phyloP scores from a whole-genome alignment of 352 stramenopile species.

The Pythium aristosporum region DNA sequence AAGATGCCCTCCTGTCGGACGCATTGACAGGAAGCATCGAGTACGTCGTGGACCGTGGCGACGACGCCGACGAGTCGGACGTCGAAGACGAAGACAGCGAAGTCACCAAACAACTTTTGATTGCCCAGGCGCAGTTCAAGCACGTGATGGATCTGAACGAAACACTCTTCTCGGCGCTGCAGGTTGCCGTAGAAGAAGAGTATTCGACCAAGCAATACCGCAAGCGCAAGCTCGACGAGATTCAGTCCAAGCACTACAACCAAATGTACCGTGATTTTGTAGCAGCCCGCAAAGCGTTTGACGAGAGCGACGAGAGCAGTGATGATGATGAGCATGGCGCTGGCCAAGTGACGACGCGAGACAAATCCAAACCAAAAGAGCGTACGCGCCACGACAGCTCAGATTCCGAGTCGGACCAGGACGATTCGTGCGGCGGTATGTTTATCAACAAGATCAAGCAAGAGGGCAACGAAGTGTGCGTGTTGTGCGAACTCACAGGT shows the following conservation, averaged over 20 bases:
- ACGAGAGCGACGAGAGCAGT: constrained; percentile 49
- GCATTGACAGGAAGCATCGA: constrained; percentile 39
- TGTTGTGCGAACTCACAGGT: constrained; percentile 71
- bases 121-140: constrained; percentile 49
- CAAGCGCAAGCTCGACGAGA: constrained; percentile 42
- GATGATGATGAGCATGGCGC: constrained; percentile 27
- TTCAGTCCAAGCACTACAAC: constrained; percentile 62
- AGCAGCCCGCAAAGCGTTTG: constrained; percentile 40
- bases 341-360: background rate
- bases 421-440: constrained; percentile 64
- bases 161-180: constrained; percentile 35
- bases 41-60: constrained; percentile 37
- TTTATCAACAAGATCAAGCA: constrained; percentile 82
- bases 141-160: constrained; percentile 45
- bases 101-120: constrained; percentile 49
- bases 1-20: constrained; percentile 39
- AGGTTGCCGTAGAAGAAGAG: constrained; percentile 41
- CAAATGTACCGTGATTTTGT: constrained; percentile 67
- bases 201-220: constrained; percentile 51
- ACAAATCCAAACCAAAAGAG: constrained; percentile 13
- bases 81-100: constrained; percentile 57
- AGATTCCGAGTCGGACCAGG: constrained; percentile 46
- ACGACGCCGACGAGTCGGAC: constrained; percentile 43
- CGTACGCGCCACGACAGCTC: constrained; percentile 15
- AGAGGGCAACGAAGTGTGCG: constrained; percentile 63